phyloP scores from a whole-genome alignment of 352 stramenopile genomes.

The Phytophthora citricola region DNA sequence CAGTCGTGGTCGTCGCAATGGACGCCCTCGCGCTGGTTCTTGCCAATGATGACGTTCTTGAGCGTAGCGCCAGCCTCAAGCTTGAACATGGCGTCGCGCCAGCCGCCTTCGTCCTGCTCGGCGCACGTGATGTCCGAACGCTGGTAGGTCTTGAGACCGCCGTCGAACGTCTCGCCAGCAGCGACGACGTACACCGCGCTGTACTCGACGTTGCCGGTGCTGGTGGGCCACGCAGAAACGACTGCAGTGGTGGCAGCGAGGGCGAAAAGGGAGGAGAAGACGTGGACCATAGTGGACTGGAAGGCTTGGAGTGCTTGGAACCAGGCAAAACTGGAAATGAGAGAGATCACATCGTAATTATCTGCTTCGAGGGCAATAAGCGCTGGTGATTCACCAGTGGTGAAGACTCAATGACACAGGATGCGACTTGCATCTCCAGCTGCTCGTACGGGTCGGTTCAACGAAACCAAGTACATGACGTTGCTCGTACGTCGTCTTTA shows the following conservation, averaged over 20 bases:
- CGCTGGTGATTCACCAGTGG: too few relatives aligned
- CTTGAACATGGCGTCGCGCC: constrained; percentile 39
- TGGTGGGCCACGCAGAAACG: constrained; percentile 37
- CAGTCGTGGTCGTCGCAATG: constrained; percentile 43
- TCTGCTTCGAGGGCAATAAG: not conserved
- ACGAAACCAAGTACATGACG: constrained; percentile 7
- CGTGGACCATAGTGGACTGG: constrained; percentile 22
- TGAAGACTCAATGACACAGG: constrained; percentile 5
- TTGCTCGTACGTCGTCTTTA: constrained; percentile 9
- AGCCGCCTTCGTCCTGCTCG: constrained; percentile 34
- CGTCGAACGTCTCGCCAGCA: constrained; percentile 39
- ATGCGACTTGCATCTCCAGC: constrained; percentile 18
- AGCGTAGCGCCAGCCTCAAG: constrained; percentile 43
- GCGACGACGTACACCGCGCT: constrained; percentile 38
- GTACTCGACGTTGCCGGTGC: constrained; percentile 37
- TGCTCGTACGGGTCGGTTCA: constrained; percentile 20
- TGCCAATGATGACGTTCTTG: constrained; percentile 54
- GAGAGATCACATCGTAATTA: not conserved
- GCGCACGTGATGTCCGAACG: constrained; percentile 44
- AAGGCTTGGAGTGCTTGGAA: constrained; percentile 13
- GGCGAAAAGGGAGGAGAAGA: constrained; percentile 27
- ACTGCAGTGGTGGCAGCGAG: constrained; percentile 8
- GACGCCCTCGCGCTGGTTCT: constrained; percentile 43
- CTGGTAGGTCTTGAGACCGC: constrained; percentile 50
- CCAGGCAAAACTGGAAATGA: constrained; percentile 30